A percentile compares a stretch with the other conserved stretches of the same genome.
Conservation (phyloP, 129 eudicot species). For the Oenanthe sinensis region DNA sequence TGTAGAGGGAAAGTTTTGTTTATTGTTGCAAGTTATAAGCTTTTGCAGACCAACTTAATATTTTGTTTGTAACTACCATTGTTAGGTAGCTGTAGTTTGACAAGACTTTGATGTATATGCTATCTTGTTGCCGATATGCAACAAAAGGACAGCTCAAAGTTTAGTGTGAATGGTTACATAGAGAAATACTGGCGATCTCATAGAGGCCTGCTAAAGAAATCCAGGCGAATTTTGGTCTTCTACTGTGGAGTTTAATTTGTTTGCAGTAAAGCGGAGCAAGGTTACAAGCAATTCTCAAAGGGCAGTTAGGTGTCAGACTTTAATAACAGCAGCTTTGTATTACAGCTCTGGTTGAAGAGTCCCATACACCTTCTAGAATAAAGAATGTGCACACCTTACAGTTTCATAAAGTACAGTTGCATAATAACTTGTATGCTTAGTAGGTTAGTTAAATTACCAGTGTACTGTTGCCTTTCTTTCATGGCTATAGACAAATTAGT, state of each 20-base stretch:
- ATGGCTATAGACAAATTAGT: slow-evolving; percentile 20
- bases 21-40: not conserved
- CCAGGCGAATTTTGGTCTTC: not conserved
- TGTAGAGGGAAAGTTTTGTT: not conserved
- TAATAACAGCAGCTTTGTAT: not conserved
- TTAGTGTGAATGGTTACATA: not conserved
- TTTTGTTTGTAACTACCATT: not conserved
- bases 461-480: not conserved
- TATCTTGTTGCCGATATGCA: not conserved
- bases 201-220: not conserved
- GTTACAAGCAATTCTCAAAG: not conserved
- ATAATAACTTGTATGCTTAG: not conserved
- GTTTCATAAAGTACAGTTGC: not conserved
- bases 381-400: not conserved
- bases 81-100: not conserved
- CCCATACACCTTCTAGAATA: not conserved
- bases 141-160: not conserved
- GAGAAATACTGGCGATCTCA: not conserved
- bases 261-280: not conserved
- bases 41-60: not conserved
- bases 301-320: not conserved
- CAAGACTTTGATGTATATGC: not conserved
- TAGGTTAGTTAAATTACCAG: not conserved
- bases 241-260: not conserved
- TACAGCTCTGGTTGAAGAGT: not conserved